Evolutionary conservation across 2,329 filamentous ascomycete species (phyloP).

Genomic region (Pseudogymnoascus sp.): DNA sequence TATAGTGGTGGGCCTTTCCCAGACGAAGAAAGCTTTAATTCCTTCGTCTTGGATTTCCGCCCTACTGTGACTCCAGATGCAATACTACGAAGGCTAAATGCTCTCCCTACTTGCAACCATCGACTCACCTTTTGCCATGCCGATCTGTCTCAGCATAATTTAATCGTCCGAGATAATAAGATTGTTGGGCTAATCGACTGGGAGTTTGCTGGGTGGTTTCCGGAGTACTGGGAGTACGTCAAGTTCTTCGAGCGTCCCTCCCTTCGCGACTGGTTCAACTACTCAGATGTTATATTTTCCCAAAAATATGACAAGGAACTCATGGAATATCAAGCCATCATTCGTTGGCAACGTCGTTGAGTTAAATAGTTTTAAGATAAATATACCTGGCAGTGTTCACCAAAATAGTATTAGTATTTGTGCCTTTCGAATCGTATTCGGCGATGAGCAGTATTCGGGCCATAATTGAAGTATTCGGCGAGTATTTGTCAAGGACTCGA

Average conservation of each 20-base stretch:
- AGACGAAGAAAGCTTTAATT: background rate
- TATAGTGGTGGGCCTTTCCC: background rate
- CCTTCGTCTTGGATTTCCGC: background rate
- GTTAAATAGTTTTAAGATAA: no score
- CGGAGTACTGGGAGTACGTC: conserved; percentile 15
- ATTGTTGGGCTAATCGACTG: conserved; percentile 14
- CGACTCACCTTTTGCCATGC: conserved; percentile 7
- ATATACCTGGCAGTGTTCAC: no score
- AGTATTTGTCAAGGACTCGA: no score
- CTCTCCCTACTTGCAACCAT: background rate
- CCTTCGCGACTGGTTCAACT: background rate
- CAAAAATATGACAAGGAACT: no score
- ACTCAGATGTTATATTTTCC: no score
- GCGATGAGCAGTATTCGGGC: no score
- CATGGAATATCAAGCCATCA: no score
- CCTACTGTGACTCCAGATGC: background rate
- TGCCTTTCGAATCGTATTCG: no score
- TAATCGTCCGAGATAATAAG: conserved; percentile 12
- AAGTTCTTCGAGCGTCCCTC: background rate
- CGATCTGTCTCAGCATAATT: conserved; percentile 11
- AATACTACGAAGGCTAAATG: background rate
- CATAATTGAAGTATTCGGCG: no score
- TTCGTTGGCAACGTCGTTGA: no score
- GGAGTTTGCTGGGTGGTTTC: conserved; percentile 13
- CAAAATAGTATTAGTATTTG: no score